Conservation (phyloP, 2,329 filamentous ascomycete species). For the Exserohilum rostratum region DNA sequence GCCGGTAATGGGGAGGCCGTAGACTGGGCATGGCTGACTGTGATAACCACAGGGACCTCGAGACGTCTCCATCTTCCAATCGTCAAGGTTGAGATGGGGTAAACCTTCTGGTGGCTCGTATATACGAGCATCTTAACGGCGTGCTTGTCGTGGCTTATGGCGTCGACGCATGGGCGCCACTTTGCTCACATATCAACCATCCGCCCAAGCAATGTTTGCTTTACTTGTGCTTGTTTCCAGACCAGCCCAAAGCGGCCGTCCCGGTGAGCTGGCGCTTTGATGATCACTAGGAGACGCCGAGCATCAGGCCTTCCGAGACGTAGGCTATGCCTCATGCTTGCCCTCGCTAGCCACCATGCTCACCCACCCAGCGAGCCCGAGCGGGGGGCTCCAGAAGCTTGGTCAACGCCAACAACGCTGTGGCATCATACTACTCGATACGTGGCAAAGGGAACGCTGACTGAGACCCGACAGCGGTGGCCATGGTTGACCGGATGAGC, state of each 20-base stretch:
- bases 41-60: constrained; percentile 10
- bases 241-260: constrained; percentile 27
- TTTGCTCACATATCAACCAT: constrained; percentile 24
- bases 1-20: constrained; percentile 34
- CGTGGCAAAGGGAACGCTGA: constrained; percentile 10
- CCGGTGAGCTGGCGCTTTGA: constrained; percentile 23
- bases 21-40: constrained; percentile 21
- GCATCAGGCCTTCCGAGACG: constrained; percentile 27
- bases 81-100: neutral
- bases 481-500: constrained; percentile 5
- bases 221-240: constrained; percentile 25
- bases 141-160: constrained; percentile 8
- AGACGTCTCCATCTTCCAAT: constrained; percentile 20
- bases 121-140: constrained; percentile 17
- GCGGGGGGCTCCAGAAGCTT: constrained; percentile 34
- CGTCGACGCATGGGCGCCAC: constrained; percentile 12
- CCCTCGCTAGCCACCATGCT: constrained; percentile 30
- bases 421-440: constrained; percentile 17
- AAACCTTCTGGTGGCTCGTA: constrained; percentile 2
- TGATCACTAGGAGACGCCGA: constrained; percentile 27
- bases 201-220: constrained; percentile 16
- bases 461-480: constrained; percentile 14
- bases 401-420: constrained; percentile 22
- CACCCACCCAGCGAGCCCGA: constrained; percentile 25
- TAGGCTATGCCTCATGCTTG: constrained; percentile 28